A percentile compares a stretch with the other conserved stretches of the same genome.
These are phyloP conservation scores for Aspergillus awamori DNA, from an alignment of 2,329 filamentous ascomycete genomes.

Conservation along the genomic window DNA sequence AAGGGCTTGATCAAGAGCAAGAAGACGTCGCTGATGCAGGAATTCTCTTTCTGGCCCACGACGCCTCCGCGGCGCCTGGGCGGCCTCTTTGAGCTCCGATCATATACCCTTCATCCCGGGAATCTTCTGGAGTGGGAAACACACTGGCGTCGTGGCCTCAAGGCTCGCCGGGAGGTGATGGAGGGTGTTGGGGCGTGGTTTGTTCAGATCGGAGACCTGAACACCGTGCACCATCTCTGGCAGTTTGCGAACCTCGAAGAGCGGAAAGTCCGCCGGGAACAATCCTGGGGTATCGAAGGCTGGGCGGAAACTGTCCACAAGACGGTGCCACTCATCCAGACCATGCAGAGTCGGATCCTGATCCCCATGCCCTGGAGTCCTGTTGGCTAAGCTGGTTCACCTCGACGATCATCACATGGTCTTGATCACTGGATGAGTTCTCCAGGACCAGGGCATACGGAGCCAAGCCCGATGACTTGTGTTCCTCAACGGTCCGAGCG, in stretches of 20 bases:
- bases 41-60: slow-evolving; percentile 99
- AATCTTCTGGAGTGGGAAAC: slow-evolving; percentile 98
- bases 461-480: slow-evolving; percentile 1
- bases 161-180: slow-evolving; percentile 93
- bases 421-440: slow-evolving; percentile 12
- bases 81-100: slow-evolving; percentile 92
- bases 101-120: slow-evolving; percentile 93
- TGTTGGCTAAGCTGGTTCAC: slow-evolving; percentile 62
- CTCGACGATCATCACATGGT: not conserved
- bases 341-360: slow-evolving; percentile 91
- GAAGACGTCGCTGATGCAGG: slow-evolving; percentile 92
- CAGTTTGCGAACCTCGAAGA: slow-evolving; percentile 97
- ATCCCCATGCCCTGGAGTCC: slow-evolving; percentile 97
- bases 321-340: slow-evolving; percentile 94
- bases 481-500: slow-evolving; percentile 6
- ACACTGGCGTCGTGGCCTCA: slow-evolving; percentile 91
- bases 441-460: slow-evolving; percentile 1
- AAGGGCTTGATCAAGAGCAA: slow-evolving; percentile 83
- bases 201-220: slow-evolving; percentile 94
- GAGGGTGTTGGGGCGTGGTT: slow-evolving; percentile 99
- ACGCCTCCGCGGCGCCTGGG: slow-evolving; percentile 86
- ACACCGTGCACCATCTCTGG: slow-evolving; percentile 98
- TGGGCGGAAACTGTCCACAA: slow-evolving; percentile 98
- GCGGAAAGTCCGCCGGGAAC: slow-evolving; percentile 82
- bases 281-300: slow-evolving; percentile 92